Percentiles rank a stretch among this genome's conserved stretches.
phyloP scores from a whole-genome alignment of 495 filamentous ascomycete species.

The Parachaetomium inaequale region DNA sequence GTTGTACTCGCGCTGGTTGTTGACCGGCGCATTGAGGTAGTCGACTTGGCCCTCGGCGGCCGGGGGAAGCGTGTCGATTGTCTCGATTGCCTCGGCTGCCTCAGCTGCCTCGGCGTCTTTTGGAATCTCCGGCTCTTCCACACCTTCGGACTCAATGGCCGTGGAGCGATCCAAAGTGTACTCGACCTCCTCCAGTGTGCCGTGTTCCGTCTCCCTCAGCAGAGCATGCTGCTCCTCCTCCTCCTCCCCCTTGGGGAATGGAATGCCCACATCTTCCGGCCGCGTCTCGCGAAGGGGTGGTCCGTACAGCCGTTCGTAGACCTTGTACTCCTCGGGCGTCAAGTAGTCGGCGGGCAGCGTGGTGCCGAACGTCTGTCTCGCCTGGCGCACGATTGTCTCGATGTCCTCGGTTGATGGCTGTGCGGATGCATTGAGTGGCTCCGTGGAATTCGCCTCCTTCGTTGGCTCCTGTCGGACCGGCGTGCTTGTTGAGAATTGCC shows the following conservation, averaged over 20 bases:
- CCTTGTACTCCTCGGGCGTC: conserved; percentile 60
- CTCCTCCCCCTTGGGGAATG: conserved; percentile 28
- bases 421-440: conserved; percentile 11
- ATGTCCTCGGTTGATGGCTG: conserved; percentile 33
- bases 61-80: background rate
- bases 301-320: conserved; percentile 83
- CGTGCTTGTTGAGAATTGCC: conserved; percentile 41
- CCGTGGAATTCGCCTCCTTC: background rate
- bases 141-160: conserved; percentile 10
- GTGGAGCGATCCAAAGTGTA: conserved; percentile 29
- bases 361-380: conserved; percentile 72
- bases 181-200: conserved; percentile 59
- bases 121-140: conserved; percentile 7
- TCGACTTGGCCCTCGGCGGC: conserved; percentile 20
- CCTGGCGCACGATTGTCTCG: conserved; percentile 63
- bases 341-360: conserved; percentile 71
- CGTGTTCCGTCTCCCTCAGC: conserved; percentile 57
- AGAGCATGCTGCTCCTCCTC: conserved; percentile 32
- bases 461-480: conserved; percentile 24
- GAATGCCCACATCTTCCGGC: conserved; percentile 55
- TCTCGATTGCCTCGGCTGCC: background rate
- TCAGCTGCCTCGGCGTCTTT: conserved; percentile 4
- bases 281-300: conserved; percentile 54
- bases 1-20: conserved; percentile 49
- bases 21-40: conserved; percentile 44